These are phyloP conservation scores for Umbellularia californica DNA, from an alignment of 164 flowering plant genomes.

Conservation along the genomic window DNA sequence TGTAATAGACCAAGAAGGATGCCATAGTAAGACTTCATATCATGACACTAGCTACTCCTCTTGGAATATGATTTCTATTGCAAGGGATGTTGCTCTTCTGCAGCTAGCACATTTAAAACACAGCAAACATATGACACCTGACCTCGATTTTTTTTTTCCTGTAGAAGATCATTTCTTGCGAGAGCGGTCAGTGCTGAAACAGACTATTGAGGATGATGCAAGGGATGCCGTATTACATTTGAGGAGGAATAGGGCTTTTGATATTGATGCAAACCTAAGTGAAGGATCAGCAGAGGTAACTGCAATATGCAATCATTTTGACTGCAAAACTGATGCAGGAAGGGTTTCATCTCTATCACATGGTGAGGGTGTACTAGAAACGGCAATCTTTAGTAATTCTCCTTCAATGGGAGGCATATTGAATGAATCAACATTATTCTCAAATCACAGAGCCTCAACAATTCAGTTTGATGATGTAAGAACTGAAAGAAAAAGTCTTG, in stretches of 20 bases:
- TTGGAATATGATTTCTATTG: conserved; percentile 11
- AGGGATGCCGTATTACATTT: conserved; percentile 16
- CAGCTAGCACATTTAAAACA: conserved; percentile 11
- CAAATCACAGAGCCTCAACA: conserved; percentile 20
- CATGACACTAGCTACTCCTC: conserved; percentile 18
- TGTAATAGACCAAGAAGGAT: conserved; percentile 17
- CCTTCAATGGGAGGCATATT: conserved; percentile 25
- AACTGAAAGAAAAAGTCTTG: conserved; percentile 18
- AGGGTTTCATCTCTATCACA: conserved; percentile 10
- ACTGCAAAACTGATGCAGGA: conserved; percentile 15
- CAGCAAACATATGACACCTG: conserved; percentile 12
- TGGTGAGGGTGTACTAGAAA: conserved; percentile 11
- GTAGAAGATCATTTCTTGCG: conserved; percentile 17
- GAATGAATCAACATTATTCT: conserved; percentile 16
- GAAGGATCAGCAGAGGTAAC: conserved; percentile 15
- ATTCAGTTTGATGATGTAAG: conserved; percentile 23
- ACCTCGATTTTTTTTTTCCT: conserved; percentile 9
- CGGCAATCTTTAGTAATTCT: conserved; percentile 36
- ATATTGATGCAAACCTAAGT: conserved; percentile 16
- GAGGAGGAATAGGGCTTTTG: conserved; percentile 17
- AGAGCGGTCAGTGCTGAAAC: conserved; percentile 11
- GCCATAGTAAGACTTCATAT: conserved; percentile 13
- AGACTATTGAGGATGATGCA: conserved; percentile 13
- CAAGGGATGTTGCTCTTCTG: conserved; percentile 18
- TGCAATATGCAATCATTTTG: conserved; percentile 13